Evolutionary conservation across 202 grass and related monocot species (phyloP), one percentile per base, ranked within the genome.

Genomic region (Setaria italica): DNA sequence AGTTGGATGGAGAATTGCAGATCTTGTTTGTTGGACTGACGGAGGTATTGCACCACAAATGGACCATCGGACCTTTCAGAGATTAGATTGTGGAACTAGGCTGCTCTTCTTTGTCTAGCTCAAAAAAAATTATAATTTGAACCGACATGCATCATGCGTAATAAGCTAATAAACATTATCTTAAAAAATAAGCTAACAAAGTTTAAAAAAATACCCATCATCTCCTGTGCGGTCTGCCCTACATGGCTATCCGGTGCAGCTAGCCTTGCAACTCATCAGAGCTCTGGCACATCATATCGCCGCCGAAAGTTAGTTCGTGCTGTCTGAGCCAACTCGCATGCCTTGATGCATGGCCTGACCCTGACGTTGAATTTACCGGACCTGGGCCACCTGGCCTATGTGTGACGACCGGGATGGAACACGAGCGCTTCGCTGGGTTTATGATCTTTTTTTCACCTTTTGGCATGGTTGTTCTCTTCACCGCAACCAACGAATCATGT

Each of bases 401-500:
- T 37, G 35, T 37, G 35, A 25, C 3, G 47, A 55, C 15, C 9
- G 57, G 56, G 58, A 63, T 66, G 60, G 77, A 66, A 66, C 62
- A 67, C 17, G 77, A 80, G 62, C 45, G 5, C 14, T 51, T 12
- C 8, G 9, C 54, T 43, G 55, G n/a, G 35, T 45, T 14, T 17
- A 34, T 6, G 25, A 25, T 25, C 25, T 33, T 3, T 11, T 32
- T 17, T 33, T 33, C 17, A 20, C 29, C 19, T 50, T 62, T 78
- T 51, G 54, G 14, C 49, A 41, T 9, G 21, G 14, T 16, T 2
- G 13, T 7, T 6, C 53, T 47, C 37, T 9, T 39, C 35, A 60
- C 35, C 37, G 15, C 17, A 63, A 72, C 81, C 56, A 30, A 29
- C 57, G 56, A 20, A 78, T 65, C 67, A 80, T 33, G 85, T 77